A percentile compares a stretch with the other conserved stretches of the same genome.
These are phyloP conservation scores for Decorospora gaudefroyi DNA, from an alignment of 2,329 filamentous ascomycete species.

Conservation along the genomic window DNA sequence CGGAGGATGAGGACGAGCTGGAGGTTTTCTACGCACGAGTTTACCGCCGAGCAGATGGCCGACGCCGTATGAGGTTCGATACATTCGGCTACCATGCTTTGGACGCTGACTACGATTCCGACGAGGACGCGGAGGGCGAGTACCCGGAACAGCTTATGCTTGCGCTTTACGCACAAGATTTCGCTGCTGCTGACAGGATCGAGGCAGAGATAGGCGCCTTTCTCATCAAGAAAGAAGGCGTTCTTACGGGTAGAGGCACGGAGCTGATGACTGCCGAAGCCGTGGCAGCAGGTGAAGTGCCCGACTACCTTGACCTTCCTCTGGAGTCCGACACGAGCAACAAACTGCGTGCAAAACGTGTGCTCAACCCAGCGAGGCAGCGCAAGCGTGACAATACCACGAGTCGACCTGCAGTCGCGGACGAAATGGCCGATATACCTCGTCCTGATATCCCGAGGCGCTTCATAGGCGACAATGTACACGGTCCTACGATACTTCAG, in stretches of 20 bases:
- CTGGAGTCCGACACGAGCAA: not conserved
- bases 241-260: not conserved
- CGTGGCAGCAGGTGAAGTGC: constrained; percentile 5
- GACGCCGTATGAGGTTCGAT: constrained; percentile 4
- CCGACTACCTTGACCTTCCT: constrained; percentile 4
- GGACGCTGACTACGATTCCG: not conserved
- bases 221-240: not conserved
- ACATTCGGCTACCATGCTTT: not conserved
- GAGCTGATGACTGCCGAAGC: constrained; percentile 5
- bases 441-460: constrained; percentile 15
- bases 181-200: constrained; percentile 1
- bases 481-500: too few relatives aligned
- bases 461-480: too few relatives aligned
- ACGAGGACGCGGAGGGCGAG: not conserved
- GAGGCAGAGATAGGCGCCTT: constrained; percentile 1
- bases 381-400: constrained; percentile 5
- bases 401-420: constrained; percentile 7
- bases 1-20: too few relatives aligned
- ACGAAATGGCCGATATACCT: not conserved
- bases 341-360: not conserved
- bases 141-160: too few relatives aligned
- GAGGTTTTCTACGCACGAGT: not conserved
- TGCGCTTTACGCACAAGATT: constrained; percentile 1
- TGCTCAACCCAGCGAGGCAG: not conserved
- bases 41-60: constrained; percentile 5